phyloP scores from a whole-genome alignment of 2,329 filamentous ascomycete species.

The Colletotrichum sp. region DNA sequence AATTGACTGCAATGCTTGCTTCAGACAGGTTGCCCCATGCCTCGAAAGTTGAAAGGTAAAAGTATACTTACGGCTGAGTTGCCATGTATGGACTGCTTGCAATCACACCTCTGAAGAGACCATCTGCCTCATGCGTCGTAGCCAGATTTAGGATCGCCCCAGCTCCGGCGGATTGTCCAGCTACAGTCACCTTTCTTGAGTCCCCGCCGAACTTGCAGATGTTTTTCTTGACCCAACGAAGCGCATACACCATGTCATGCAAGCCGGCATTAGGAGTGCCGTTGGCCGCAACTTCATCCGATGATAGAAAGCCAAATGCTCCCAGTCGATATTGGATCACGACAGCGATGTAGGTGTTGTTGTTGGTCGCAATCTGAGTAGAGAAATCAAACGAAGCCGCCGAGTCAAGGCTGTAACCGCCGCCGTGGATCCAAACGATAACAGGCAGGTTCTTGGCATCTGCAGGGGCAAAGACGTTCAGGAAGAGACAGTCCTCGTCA shows the following conservation, averaged over 20 bases:
- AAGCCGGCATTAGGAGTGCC: conserved; percentile 23
- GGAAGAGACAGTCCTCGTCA: conserved; percentile 35
- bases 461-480: conserved; percentile 34
- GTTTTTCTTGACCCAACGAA: conserved; percentile 21
- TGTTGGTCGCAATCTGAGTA: conserved; percentile 1
- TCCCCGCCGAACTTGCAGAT: conserved; percentile 24
- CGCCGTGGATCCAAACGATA: conserved; percentile 22
- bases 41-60: too few relatives aligned
- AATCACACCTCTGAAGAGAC: background rate
- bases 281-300: conserved; percentile 6
- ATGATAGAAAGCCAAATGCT: conserved; percentile 19
- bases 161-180: conserved; percentile 1
- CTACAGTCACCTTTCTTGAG: background rate
- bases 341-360: conserved; percentile 1
- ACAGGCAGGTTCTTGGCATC: conserved; percentile 14
- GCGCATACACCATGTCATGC: conserved; percentile 6
- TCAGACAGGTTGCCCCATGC: background rate
- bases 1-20: background rate
- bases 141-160: background rate
- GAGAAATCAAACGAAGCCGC: background rate
- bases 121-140: background rate
- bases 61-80: background rate
- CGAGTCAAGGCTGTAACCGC: conserved; percentile 15
- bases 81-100: conserved; percentile 10
- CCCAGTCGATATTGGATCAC: conserved; percentile 17